These are phyloP conservation scores for Stephanodiscus minutulus DNA, from an alignment of 108 stramenopile species.

Conservation along the genomic window DNA sequence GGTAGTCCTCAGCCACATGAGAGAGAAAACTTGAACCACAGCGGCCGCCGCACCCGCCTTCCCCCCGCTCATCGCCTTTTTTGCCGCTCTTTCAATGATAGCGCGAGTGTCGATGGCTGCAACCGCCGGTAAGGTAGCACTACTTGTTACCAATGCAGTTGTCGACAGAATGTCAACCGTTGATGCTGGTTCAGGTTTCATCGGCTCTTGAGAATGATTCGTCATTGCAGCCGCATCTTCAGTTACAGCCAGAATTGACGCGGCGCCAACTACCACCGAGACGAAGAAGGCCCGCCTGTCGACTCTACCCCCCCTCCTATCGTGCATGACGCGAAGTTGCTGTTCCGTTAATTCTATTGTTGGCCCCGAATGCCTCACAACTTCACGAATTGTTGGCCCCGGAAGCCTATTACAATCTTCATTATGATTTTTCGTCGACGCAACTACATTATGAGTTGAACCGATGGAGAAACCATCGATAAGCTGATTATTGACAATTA, in stretches of 20 bases:
- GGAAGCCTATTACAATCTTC: background rate
- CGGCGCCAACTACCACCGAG: conserved; percentile 21
- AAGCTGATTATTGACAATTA: background rate
- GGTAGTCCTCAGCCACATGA: conserved; percentile 98
- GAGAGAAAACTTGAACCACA: conserved; percentile 82
- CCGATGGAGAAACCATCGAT: background rate
- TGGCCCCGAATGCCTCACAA: background rate
- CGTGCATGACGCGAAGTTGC: background rate
- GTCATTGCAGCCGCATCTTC: conserved; percentile 12
- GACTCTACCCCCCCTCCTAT: background rate
- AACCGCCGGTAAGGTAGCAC: background rate
- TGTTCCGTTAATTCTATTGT: conserved; percentile 1
- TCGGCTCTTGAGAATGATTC: background rate
- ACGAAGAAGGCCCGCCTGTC: conserved; percentile 9
- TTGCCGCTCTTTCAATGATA: conserved; percentile 63
- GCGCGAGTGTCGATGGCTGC: conserved; percentile 20
- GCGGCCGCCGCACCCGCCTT: conserved; percentile 90
- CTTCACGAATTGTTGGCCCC: background rate
- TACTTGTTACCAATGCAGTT: background rate
- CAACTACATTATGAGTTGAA: background rate
- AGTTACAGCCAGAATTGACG: conserved; percentile 20
- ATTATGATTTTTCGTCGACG: background rate
- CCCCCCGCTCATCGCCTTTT: conserved; percentile 84
- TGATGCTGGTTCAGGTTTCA: background rate
- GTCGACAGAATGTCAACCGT: background rate